Base-by-base conservation (phyloP, 2,329 filamentous ascomycete genomes). In the Atkinsonella hypoxylon region DNA sequence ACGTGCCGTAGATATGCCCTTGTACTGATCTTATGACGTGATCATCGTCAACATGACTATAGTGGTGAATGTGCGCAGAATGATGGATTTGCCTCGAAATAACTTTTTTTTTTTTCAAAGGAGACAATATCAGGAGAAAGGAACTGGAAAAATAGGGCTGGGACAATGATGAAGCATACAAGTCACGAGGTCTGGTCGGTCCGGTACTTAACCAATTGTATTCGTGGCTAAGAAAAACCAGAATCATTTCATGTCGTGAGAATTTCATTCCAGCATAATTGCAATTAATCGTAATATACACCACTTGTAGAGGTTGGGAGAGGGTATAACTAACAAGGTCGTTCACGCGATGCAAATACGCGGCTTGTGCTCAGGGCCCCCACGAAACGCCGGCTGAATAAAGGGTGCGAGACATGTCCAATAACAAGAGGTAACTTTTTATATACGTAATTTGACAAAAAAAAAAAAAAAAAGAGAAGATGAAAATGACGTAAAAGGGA, bases 341-440 rank as follows among this genome's bases (percentile, higher is more conserved):
- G 57, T 70, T 70, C 70, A 71, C 68, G 69, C 71, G 67, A 71
- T 69, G 66, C 65, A 72, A 69, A 46, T 42, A 46, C 64, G 64
- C 53, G 56, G 58, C 57, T 53, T 62, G 62, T 62, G 62, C 61
- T 64, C 62, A 64, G 62, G 59, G 62, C 54, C 59, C 60, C 57
- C 39, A 40, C 50, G 49, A 59, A 63, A 59, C 62, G 61, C 61
- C 60, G 40, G 57, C 61, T 57, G 58, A 26, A 13, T n/a, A n/a
- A 32, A n/a, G 12, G 15, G 8, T 32, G 3, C 13, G 38, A 11
- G 30, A 43, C 6, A 4, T 41, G 10, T 41, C 17, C 39, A 12
- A 9, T 11, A 18, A 9, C 11, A 31, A 44, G 15, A 2, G 30
- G 12, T 10, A 22, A 22, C 17, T 26, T 42, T 42, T 42, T 26